Base-by-base conservation (phyloP, 306 rosid genomes). In the Vigna trinervia region DNA sequence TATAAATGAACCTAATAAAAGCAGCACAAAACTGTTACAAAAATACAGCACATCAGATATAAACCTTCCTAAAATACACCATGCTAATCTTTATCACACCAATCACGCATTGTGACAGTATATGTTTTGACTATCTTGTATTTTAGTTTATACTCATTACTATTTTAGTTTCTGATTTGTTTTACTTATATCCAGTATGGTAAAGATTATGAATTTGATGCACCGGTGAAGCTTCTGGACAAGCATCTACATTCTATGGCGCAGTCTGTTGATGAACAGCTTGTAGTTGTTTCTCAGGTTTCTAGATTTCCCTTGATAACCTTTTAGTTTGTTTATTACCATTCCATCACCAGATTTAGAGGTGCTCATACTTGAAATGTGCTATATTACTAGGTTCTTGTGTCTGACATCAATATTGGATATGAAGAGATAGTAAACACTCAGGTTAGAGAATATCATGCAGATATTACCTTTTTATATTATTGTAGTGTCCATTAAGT, bases 391-490 rank as follows among this genome's bases (percentile, higher is more conserved):
- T 51, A 92, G 97, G 96, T 93, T 81, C 93, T 93, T 19, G 98
- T 90, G 71, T 91, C 96, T 69, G 96, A 93, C 81, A 93, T 90
- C 78, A 90, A 93, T 82, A 90, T 93, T 36, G 98, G 98, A 46
- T 93, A 93, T 45, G 98, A 93, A 80, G 94, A 90, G 58, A 88
- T 93, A 13, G 94, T 93, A 52, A 93, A 93, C 86, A 93, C 96
- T 62, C 94, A 90, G 94, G 97, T 93, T 23, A 80, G 74, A 26
- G 13, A 69, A 74, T 56, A 22, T 60, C 17, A 17, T 17, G 19
- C 30, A n/a, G 32, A 62, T 70, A 51, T 34, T 61, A 2, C 22
- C 46, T 13, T 20, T 3, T 50, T 28, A 32, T 70, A 41, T 26
- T 9, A 23, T 10, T 41, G 67, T 26, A 73, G 34, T 34, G 20